Evolutionary conservation across 768 basidiomycete genomes (phyloP).

Genomic region (Mycena maculata): DNA sequence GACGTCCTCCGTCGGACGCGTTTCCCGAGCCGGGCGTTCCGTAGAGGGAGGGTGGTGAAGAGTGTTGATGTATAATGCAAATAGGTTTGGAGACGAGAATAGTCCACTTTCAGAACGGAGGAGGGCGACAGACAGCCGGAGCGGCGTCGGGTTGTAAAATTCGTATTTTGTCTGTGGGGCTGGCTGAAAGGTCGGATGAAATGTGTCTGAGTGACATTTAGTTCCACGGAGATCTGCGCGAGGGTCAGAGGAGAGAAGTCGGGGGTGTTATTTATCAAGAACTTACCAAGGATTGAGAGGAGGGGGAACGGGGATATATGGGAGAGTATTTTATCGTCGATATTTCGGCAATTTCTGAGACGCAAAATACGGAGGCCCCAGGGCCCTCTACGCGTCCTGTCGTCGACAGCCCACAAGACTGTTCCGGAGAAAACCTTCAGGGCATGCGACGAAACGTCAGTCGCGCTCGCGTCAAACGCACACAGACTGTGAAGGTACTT

Average conservation of each 20-base stretch:
- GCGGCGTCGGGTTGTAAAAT: constrained; percentile 58
- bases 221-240: constrained; percentile 63
- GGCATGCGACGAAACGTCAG: constrained; percentile 62
- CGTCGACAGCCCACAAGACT: constrained; percentile 52
- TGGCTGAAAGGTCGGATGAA: constrained; percentile 41
- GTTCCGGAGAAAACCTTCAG: constrained; percentile 64
- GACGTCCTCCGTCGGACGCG: constrained; percentile 17
- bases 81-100: constrained; percentile 47
- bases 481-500: constrained; percentile 63
- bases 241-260: constrained; percentile 25
- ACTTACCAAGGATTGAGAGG: constrained; percentile 71
- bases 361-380: constrained; percentile 70
- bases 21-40: not conserved
- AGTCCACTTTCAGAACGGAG: constrained; percentile 39
- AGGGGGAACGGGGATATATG: constrained; percentile 63
- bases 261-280: too few relatives aligned
- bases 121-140: constrained; percentile 47
- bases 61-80: constrained; percentile 40
- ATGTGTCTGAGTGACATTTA: constrained; percentile 44
- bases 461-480: constrained; percentile 74
- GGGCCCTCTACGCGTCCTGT: constrained; percentile 55
- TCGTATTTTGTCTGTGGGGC: constrained; percentile 39
- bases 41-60: constrained; percentile 32
- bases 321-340: constrained; percentile 58
- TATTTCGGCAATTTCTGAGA: constrained; percentile 62